Conservation (phyloP, 306 rosid species). For the Quercus parvula region DNA sequence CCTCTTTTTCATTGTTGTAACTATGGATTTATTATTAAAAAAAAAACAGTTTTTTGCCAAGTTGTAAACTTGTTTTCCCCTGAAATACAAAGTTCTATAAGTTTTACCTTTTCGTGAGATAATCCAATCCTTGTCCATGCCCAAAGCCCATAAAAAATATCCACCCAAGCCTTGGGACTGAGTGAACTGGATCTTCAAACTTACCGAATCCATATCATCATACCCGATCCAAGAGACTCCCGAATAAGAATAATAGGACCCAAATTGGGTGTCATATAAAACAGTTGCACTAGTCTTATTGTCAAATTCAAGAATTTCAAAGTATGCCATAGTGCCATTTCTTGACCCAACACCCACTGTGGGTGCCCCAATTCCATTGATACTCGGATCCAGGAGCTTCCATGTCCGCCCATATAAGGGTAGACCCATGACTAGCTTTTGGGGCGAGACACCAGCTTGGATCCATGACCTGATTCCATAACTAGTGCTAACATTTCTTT, state of each 20-base stretch:
- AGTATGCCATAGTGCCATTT: conserved; percentile 41
- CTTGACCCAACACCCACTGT: conserved; percentile 53
- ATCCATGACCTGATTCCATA: conserved; percentile 70
- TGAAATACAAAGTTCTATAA: too few species aligned
- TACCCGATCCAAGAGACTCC: conserved; percentile 71
- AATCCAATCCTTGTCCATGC: conserved; percentile 68
- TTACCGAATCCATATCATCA: conserved; percentile 51
- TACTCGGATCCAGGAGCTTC: conserved; percentile 40
- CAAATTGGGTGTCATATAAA: conserved; percentile 47
- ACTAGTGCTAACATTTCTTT: conserved; percentile 36
- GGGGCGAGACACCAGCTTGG: conserved; percentile 40
- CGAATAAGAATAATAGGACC: conserved; percentile 47
- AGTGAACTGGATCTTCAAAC: conserved; percentile 48
- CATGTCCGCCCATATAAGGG: conserved; percentile 70
- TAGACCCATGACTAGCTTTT: conserved; percentile 66
- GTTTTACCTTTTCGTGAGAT: conserved; percentile 50
- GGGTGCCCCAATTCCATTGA: conserved; percentile 42
- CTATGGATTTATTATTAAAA: too few species aligned
- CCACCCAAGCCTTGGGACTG: conserved; percentile 49
- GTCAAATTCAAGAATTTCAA: conserved; percentile 41
- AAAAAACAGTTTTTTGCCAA: too few species aligned
- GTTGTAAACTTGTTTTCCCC: too few species aligned
- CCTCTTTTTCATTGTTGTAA: too few species aligned
- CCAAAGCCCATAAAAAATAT: conserved; percentile 82
- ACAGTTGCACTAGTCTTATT: conserved; percentile 24